Base-by-base conservation (phyloP, 2,329 filamentous ascomycete genomes). In the Colletotrichum sojae region DNA sequence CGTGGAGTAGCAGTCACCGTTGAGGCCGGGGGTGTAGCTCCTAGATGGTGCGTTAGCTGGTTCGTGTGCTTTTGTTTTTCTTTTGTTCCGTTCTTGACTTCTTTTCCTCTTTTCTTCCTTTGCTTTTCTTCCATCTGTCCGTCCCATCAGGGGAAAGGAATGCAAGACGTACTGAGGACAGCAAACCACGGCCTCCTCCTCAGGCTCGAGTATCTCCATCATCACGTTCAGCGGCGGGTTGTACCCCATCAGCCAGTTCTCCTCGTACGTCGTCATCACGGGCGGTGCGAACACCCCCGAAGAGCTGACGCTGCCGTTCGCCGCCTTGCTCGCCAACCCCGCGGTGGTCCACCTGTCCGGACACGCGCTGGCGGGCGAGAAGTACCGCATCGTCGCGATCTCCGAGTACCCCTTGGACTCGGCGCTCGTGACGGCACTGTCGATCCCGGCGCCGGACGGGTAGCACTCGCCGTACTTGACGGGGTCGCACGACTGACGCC, bases 271-370 rank as follows among this genome's bases (percentile, higher is more conserved):
- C 27, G 13, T 0, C 18, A 51, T 45, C 12, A 67, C 52, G 4
- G 59, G 51, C 2, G 67, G 55, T 1, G 36, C 43, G 22, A 68
- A 65, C 1, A 48, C n/a, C 18, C 70, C 67, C 0, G 59, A 61
- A 5, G 70, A 61, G 39, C 40, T 62, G 36, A 68, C 25, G 16
- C 20, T 31, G 51, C 63, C 63, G 20, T 52, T 43, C n/a, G 15
- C 6, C 20, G 48, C 40, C 10, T 64, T 62, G 22, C 60, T 58
- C 20, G 60, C 68, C 0, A 68, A 68, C 13, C 71, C 76, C 1
- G 67, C 75, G 3, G 74, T 77, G 6, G 73, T 75, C 73, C 74
- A 75, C 0, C 71, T 72, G 0, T 72, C 67, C 1, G 74, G 75
- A 12, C 74, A 78, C 8, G 59, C 48, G 2, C 75, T 22, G 0